Conservation (phyloP, 805 yeast species). For the Sugiyamaella boreocaroliniensis region DNA sequence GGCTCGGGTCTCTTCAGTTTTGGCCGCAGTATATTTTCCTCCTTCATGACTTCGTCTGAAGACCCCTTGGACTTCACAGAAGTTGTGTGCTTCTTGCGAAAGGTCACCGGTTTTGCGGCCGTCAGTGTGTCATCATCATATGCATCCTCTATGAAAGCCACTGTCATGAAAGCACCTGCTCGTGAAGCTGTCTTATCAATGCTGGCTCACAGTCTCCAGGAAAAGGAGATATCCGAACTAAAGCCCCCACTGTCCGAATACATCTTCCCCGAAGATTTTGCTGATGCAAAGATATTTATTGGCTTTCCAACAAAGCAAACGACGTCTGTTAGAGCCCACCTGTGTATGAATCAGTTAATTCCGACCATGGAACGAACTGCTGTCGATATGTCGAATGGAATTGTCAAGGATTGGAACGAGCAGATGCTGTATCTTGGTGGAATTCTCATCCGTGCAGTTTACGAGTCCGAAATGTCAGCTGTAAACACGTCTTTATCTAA, state of each 20-base stretch:
- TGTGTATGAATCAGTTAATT: slow-evolving; percentile 34
- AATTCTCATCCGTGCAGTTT: slow-evolving; percentile 30
- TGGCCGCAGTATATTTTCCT: slow-evolving; percentile 26
- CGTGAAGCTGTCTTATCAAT: slow-evolving; percentile 30
- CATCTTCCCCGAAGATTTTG: slow-evolving; percentile 30
- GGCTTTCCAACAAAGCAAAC: slow-evolving; percentile 39
- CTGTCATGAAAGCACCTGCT: slow-evolving; percentile 38
- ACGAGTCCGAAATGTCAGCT: slow-evolving; percentile 30
- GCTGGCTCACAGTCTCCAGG: slow-evolving; percentile 25
- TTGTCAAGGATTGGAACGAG: slow-evolving; percentile 36
- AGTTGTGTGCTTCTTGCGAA: slow-evolving; percentile 25
- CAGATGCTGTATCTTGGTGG: slow-evolving; percentile 36
- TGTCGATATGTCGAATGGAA: slow-evolving; percentile 35
- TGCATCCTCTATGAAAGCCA: slow-evolving; percentile 29
- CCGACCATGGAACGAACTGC: slow-evolving; percentile 41
- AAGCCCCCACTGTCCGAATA: slow-evolving; percentile 31
- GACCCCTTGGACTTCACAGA: slow-evolving; percentile 30
- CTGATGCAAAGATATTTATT: slow-evolving; percentile 35
- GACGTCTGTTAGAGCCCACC: slow-evolving; percentile 32
- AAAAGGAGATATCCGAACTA: slow-evolving; percentile 26
- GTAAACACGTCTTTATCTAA: background rate
- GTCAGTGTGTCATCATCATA: slow-evolving; percentile 29
- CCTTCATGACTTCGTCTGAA: slow-evolving; percentile 24
- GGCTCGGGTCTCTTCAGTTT: slow-evolving; percentile 23
- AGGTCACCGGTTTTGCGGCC: slow-evolving; percentile 28